phyloP scores from a whole-genome alignment of 495 filamentous ascomycete genomes.

The Talaromyces liani region DNA sequence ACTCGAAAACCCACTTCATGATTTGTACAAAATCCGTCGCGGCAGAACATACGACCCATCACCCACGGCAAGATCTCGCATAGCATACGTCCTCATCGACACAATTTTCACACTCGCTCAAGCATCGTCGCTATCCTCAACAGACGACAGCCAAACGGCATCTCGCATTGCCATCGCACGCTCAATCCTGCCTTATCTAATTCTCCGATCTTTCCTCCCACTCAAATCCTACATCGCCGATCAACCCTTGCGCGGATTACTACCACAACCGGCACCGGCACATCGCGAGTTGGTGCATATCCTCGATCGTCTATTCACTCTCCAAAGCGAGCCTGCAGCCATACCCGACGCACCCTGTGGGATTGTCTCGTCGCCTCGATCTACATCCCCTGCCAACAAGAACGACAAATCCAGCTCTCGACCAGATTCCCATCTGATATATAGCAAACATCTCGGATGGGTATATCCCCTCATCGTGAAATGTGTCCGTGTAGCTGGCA shows the following conservation, averaged over 20 bases:
- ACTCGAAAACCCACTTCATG: slow-evolving; percentile 46
- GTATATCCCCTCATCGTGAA: slow-evolving; percentile 75
- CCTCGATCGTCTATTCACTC: slow-evolving; percentile 51
- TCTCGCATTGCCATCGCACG: slow-evolving; percentile 57
- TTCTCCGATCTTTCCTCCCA: slow-evolving; percentile 72
- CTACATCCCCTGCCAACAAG: background rate
- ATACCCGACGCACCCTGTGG: slow-evolving; percentile 54
- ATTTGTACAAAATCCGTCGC: slow-evolving; percentile 55
- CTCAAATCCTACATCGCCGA: slow-evolving; percentile 81
- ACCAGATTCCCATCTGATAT: background rate
- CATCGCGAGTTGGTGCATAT: slow-evolving; percentile 70
- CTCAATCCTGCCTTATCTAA: slow-evolving; percentile 73
- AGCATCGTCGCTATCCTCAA: slow-evolving; percentile 11
- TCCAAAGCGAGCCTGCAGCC: slow-evolving; percentile 64
- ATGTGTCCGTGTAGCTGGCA: slow-evolving; percentile 60
- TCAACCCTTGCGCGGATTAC: slow-evolving; percentile 83
- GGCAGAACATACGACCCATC: slow-evolving; percentile 64
- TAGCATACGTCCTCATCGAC: slow-evolving; percentile 74
- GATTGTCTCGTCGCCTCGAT: background rate
- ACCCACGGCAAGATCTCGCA: slow-evolving; percentile 56
- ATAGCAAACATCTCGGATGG: slow-evolving; percentile 69
- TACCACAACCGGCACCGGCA: slow-evolving; percentile 82
- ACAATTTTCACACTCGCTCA: slow-evolving; percentile 68
- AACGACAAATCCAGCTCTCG: slow-evolving; percentile 5
- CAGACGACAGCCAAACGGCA: slow-evolving; percentile 9